Conservation (phyloP, 2,329 filamentous ascomycete species). For the Botryotinia calthae region DNA sequence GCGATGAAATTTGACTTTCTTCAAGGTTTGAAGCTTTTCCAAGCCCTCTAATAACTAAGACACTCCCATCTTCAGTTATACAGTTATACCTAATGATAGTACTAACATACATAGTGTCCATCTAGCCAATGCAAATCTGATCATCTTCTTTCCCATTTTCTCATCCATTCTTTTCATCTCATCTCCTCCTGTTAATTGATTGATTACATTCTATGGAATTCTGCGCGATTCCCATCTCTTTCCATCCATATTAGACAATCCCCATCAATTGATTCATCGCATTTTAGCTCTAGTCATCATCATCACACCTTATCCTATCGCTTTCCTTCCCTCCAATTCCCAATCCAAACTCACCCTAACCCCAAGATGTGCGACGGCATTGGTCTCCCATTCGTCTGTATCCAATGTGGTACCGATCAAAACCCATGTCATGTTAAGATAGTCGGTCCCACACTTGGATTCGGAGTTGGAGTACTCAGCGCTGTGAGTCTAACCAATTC, state of each 20-base stretch:
- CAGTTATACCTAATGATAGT: neutral
- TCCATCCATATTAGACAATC: neutral
- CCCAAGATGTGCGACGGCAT: constrained; percentile 20
- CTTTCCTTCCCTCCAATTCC: neutral
- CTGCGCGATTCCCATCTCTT: neutral
- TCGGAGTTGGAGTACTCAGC: constrained; percentile 45
- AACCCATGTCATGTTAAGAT: constrained; percentile 58
- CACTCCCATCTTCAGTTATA: neutral
- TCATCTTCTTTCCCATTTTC: neutral
- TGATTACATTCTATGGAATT: neutral
- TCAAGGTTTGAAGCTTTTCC: neutral
- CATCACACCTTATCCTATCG: neutral
- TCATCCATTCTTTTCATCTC: neutral
- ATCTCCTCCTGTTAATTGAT: neutral
- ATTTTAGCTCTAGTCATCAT: neutral
- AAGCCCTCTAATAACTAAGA: neutral
- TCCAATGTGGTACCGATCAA: constrained; percentile 52
- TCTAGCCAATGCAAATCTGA: neutral
- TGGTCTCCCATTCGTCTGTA: constrained; percentile 25
- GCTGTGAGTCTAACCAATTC: constrained; percentile 44
- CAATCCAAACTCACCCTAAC: neutral
- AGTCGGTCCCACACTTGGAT: constrained; percentile 53
- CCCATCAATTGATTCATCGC: neutral
- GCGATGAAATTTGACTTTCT: neutral
- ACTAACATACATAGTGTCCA: neutral